Percentiles rank a stretch among this genome's conserved stretches.
These are phyloP conservation scores for Saturnispora hagleri DNA, from an alignment of 805 yeast species.

Conservation along the genomic window DNA sequence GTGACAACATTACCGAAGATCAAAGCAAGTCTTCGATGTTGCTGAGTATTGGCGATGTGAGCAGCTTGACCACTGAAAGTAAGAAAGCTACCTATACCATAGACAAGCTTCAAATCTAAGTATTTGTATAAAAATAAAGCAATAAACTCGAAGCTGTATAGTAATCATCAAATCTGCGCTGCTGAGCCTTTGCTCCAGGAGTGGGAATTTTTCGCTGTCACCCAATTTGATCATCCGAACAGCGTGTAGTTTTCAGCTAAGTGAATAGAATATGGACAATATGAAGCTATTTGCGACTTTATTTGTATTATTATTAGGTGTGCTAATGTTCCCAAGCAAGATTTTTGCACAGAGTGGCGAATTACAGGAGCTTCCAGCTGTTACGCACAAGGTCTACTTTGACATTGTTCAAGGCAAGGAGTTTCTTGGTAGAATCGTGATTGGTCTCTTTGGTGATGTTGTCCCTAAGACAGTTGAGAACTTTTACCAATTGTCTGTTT, in stretches of 20 bases:
- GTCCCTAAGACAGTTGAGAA: slow-evolving; percentile 87
- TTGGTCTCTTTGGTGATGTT: slow-evolving; percentile 81
- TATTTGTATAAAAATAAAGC: background rate
- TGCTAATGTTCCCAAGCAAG: slow-evolving; percentile 15
- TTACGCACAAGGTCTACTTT: slow-evolving; percentile 78
- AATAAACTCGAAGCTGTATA: background rate
- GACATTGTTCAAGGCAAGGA: slow-evolving; percentile 77
- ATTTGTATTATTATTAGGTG: slow-evolving; percentile 14
- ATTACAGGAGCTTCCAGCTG: slow-evolving; percentile 35
- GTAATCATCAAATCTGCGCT: background rate
- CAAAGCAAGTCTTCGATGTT: slow-evolving; percentile 19
- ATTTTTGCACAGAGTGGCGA: slow-evolving; percentile 12
- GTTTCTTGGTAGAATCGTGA: slow-evolving; percentile 67
- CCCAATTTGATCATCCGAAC: background rate
- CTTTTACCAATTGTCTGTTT: slow-evolving; percentile 70
- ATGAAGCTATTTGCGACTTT: slow-evolving; percentile 20
- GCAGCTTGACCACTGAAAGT: slow-evolving; percentile 16
- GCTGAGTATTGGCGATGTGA: slow-evolving; percentile 18
- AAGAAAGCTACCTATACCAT: slow-evolving; percentile 47
- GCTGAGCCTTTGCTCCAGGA: background rate
- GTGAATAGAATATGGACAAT: slow-evolving; percentile 6
- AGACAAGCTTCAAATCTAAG: slow-evolving; percentile 36
- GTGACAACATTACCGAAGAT: slow-evolving; percentile 18
- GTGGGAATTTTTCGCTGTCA: background rate
- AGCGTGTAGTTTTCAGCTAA: background rate